Conservation (phyloP, 306 rosid genomes). For the Sicyos edulis region DNA sequence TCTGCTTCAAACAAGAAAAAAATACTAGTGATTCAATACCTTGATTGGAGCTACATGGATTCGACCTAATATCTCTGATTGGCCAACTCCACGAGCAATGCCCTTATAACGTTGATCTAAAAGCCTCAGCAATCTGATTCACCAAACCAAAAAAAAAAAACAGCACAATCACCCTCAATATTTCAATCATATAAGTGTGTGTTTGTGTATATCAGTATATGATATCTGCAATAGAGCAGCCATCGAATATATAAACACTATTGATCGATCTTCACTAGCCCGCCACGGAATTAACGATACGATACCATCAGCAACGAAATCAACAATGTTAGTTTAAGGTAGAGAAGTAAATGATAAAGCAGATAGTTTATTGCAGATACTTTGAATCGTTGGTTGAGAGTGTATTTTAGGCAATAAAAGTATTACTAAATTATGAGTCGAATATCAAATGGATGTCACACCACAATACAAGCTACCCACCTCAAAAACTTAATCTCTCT, state of each 20-base stretch:
- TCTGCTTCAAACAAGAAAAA: background rate
- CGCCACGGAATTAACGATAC: background rate
- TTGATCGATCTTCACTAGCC: background rate
- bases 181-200: background rate
- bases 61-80: slow-evolving; percentile 88
- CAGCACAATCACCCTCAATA: background rate
- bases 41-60: slow-evolving; percentile 97
- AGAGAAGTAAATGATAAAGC: background rate
- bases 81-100: slow-evolving; percentile 97
- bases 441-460: background rate
- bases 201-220: background rate
- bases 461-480: background rate
- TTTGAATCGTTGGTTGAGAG: background rate
- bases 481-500: background rate
- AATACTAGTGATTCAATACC: slow-evolving; percentile 33
- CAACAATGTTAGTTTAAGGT: background rate
- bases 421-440: background rate
- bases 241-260: background rate
- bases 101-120: slow-evolving; percentile 90
- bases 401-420: background rate
- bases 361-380: background rate
- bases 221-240: background rate
- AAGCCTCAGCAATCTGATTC: slow-evolving; percentile 81
- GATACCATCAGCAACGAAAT: background rate
- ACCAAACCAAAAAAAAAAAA: slow-evolving; percentile 6